These are phyloP conservation scores for Anthracocystis panici-leucophaei DNA, from an alignment of 1,284 basidiomycete genomes.

Conservation along the genomic window DNA sequence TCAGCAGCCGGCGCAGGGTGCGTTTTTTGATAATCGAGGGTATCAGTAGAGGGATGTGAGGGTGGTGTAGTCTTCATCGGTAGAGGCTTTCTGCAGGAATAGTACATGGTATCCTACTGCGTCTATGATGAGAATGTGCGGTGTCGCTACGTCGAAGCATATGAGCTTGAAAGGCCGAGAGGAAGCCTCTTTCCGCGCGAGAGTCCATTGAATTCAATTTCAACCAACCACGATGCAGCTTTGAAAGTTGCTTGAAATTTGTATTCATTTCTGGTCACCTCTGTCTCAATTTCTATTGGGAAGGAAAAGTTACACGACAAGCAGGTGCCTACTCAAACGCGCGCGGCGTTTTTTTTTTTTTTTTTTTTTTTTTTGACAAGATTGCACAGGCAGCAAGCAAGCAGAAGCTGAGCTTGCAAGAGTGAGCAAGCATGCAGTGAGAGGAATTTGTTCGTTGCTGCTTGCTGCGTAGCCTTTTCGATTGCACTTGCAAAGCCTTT, in stretches of 20 bases:
- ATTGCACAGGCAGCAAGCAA: background rate
- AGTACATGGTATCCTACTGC: background rate
- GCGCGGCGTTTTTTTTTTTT: background rate
- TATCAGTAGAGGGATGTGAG: conserved; percentile 11
- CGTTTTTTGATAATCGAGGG: conserved; percentile 38
- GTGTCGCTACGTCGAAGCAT: background rate
- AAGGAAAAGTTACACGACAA: conserved; percentile 1
- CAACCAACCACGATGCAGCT: background rate
- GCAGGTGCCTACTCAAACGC: conserved; percentile 5
- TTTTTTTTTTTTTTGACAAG: conserved; percentile 4
- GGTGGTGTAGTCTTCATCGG: background rate
- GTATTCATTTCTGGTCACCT: conserved; percentile 1
- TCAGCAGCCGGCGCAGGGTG: conserved; percentile 20
- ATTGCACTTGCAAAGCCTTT: background rate
- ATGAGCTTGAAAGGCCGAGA: background rate
- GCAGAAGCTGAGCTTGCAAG: background rate
- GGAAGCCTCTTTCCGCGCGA: conserved; percentile 4
- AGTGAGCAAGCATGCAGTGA: background rate
- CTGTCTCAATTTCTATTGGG: background rate
- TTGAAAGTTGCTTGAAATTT: background rate
- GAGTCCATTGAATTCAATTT: background rate
- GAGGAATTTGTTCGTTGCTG: background rate
- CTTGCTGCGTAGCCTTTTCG: conserved; percentile 5
- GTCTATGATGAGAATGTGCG: background rate
- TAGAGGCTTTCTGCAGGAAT: background rate